Base-by-base conservation (phyloP, 2,329 filamentous ascomycete genomes). In the Beauveria australis region DNA sequence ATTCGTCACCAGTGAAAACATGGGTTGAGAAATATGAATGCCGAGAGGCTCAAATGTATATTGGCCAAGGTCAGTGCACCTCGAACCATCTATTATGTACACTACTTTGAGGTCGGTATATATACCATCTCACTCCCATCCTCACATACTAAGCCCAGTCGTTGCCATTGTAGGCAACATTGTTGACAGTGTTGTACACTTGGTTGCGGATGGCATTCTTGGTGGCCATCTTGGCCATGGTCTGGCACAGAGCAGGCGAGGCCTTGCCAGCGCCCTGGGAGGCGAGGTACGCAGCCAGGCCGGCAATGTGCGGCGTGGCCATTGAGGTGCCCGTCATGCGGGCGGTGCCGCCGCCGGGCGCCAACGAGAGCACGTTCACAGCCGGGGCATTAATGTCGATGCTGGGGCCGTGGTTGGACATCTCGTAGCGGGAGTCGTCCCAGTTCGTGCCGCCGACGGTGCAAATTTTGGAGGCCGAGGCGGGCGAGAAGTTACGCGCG, bases 361-460 rank as follows among this genome's bases (percentile, higher is more conserved):
- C 81, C 5, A 81, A 68, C 40, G 74, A 78, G 3, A 77, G 67
- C 55, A 81, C 70, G 60, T 63, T 64, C 44, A 73, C 70, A 44
- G 78, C 79, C 6, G 79, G 77, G 5, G 76, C 79, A 54, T 76
- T 78, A 66, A 81, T 69, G 65, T 81, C 76, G 60, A 81, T 71
- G 53, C n/a, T 28, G 1, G 61, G 48, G 9, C 79, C 79, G 61
- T 72, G 80, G 70, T 81, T 81, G 61, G 74, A 77, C 70, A 75
- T 78, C 12, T 63, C 66, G 24, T 78, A 72, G 24, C 70, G 69
- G n/a, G 66, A 64, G 63, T 76, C 74, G 41, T 64, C 61, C 16
- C 63, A 64, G 58, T 73, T 73, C 43, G 72, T 74, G 52, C 78
- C 76, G 37, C 77, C 79, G 22, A 81, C 78, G 8, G 78, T 80